Evolutionary conservation across 768 basidiomycete species (phyloP), one percentile per base, ranked within the genome.

Genomic region (Rhodosporidiobolus odoratus): DNA sequence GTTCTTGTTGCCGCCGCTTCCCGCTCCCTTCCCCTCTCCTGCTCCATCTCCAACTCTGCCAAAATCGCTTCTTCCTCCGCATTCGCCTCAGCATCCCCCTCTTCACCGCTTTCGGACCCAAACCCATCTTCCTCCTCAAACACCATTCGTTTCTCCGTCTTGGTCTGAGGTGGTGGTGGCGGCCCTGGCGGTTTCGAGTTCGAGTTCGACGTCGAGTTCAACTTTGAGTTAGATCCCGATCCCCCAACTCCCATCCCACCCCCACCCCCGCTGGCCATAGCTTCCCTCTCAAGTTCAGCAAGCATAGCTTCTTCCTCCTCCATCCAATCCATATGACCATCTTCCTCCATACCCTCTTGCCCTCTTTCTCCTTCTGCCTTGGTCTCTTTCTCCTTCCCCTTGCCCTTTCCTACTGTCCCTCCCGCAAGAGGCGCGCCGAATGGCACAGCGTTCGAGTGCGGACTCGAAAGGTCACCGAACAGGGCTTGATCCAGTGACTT

Each of bases 251-350:
- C n/a, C n/a, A n/a, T n/a, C n/a, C n/a, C n/a, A n/a, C n/a, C n/a
- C n/a, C n/a, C 47, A 4, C 17, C 8, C 8, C 21, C 30, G 53
- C 9, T 23, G 16, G 53, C 53, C 12, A 25, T 13, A 41, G 69
- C 68, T 34, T 75, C 72, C 30, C 66, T 63, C 21, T 75, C 75
- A n/a, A 80, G 43, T 57, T 58, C 75, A 27, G 78, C 78, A 81
- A 83, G 81, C 69, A 81, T 77, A 17, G 76, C 80, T n/a, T 79
- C 79, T 72, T 84, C 83, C 47, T 80, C 79, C n/a, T 37, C 82
- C 82, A 16, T 81, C 76, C 37, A 62, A 65, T 5, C 35, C 67
- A 41, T 13, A 13, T 21, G 23, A 47, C 40, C 53, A 40, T 12
- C 30, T 13, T 61, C 50, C 41, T 53, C 66, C 38, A 75, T n/a